Base-by-base conservation (phyloP, 2,329 filamentous ascomycete species). In the Aureobasidium sp. region DNA sequence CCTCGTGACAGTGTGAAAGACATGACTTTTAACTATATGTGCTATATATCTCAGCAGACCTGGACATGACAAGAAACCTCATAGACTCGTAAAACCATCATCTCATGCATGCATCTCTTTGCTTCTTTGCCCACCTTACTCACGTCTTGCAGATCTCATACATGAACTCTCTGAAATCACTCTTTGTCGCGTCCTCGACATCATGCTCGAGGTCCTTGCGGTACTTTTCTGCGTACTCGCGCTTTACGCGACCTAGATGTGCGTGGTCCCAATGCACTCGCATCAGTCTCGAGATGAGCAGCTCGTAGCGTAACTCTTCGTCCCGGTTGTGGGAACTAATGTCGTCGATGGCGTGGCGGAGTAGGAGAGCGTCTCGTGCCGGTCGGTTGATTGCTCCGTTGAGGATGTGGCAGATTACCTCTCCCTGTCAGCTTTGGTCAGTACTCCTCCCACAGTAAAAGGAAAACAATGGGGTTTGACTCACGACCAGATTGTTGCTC, bases 331-430 rank as follows among this genome's bases (percentile, higher is more conserved):
- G 65, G 3, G 71, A 63, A 1, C 72, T 75, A 34, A 80, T 76
- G 22, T 86, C 88, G 60, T 72, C 71, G 66, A 97, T 85, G 1
- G 94, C 93, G 77, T 97, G 94, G 74, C 96, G 87, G 1, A 99
- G 80, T 2, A 97, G 86, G 41, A 97, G 82, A 3, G 93, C 91
- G 74, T 97, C 94, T 61, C 94, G 90, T 65, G 96, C 91, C 6
- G 94, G 92, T 63, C 89, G 89, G 78, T 97, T 97, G 78, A 97
- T 96, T 62, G 96, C 87, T 70, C 94, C 94, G 76, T 97, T 97
- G 70, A 99, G 87, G 68, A 97, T 90, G 75, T 97, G 94, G 0
- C 91, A 90, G 41, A 97, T 85, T 22, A 96, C 86, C 78, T 99
- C 94, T 66, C 94, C 94, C 92, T 97, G 68, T 8, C 15, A 7